Conservation (phyloP, 345 rosid species). For the Acer saccharum region DNA sequence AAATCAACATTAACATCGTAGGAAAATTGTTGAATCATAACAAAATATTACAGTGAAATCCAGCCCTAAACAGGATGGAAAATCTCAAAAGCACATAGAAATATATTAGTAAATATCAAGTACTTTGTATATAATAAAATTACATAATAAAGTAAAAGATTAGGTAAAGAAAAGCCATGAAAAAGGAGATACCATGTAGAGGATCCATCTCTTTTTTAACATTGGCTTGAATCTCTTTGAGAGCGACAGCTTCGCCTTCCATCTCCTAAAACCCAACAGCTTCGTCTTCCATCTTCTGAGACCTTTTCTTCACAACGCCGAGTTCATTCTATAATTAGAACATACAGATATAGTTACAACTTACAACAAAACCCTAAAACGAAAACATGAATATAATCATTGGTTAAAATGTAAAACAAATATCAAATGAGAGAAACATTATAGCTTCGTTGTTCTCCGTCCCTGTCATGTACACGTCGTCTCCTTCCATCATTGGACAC, state of each 20-base stretch:
- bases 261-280: constrained; percentile 47
- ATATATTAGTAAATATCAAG: background rate
- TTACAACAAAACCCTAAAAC: background rate
- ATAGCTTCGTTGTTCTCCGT: constrained; percentile 34
- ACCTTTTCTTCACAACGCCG: constrained; percentile 44
- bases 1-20: background rate
- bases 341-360: background rate
- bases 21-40: background rate
- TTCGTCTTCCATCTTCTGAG: too few species aligned
- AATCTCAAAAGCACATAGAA: too few species aligned
- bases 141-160: background rate
- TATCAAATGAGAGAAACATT: constrained; percentile 4
- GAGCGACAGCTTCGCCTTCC: constrained; percentile 59
- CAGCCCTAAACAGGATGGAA: too few species aligned
- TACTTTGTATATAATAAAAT: background rate
- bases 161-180: background rate
- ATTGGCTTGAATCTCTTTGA: constrained; percentile 59
- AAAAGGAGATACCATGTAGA: constrained; percentile 31
- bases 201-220: constrained; percentile 56
- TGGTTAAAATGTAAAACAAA: background rate
- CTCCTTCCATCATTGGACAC: constrained; percentile 28
- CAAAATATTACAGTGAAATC: background rate
- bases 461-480: constrained; percentile 43
- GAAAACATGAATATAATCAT: background rate
- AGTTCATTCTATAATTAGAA: constrained; percentile 37